Percentiles rank a stretch among this genome's conserved stretches.
These are phyloP conservation scores for Mycena rebaudengoi DNA, from an alignment of 768 basidiomycete genomes.

Conservation along the genomic window DNA sequence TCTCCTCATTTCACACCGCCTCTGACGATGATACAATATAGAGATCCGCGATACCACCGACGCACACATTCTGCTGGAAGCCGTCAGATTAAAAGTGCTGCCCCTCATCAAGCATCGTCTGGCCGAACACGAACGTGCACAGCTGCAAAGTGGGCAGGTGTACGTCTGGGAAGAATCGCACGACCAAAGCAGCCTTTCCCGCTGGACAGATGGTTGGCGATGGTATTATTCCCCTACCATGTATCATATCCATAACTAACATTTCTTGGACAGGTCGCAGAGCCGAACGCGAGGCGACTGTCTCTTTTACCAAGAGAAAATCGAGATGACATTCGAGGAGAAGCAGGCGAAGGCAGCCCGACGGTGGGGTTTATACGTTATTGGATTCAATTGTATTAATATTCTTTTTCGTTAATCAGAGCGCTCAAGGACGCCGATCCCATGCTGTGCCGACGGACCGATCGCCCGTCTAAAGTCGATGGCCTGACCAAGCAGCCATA, in stretches of 20 bases:
- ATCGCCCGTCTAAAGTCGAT: constrained; percentile 65
- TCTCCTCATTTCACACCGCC: neutral
- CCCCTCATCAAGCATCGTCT: constrained; percentile 64
- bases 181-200: constrained; percentile 53
- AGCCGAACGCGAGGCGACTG: constrained; percentile 73
- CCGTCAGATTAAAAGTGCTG: constrained; percentile 62
- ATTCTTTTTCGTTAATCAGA: constrained; percentile 34
- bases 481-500: constrained; percentile 75
- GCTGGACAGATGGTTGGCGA: constrained; percentile 73
- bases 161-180: constrained; percentile 78
- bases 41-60: constrained; percentile 68
- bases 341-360: constrained; percentile 66
- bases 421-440: constrained; percentile 58
- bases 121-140: constrained; percentile 59
- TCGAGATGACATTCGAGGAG: constrained; percentile 66
- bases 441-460: constrained; percentile 59
- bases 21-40: too few relatives aligned
- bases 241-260: neutral
- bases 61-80: constrained; percentile 66
- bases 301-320: constrained; percentile 71
- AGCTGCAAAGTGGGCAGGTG: constrained; percentile 61
- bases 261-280: constrained; percentile 58
- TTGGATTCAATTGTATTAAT: neutral
- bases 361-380: constrained; percentile 45
- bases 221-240: constrained; percentile 46